A percentile compares a stretch with the other conserved stretches of the same genome.
phyloP scores from a whole-genome alignment of 495 filamentous ascomycete genomes.

The Aspergillus indologenus region DNA sequence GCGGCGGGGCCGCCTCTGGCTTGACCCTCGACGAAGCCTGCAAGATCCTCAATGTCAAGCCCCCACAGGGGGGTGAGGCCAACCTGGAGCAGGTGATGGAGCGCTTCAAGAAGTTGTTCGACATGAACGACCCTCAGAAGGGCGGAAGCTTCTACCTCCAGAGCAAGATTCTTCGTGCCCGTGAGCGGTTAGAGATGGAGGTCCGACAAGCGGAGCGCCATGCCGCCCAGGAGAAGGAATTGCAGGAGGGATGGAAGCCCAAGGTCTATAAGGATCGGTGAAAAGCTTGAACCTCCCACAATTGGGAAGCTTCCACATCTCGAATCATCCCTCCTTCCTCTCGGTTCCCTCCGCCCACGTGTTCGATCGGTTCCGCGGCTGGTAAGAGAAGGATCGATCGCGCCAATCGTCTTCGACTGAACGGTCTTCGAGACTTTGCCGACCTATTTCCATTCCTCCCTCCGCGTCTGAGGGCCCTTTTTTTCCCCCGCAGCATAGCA shows the following conservation, averaged over 20 bases:
- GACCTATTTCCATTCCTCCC: constrained; percentile 12
- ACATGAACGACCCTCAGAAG: constrained; percentile 88
- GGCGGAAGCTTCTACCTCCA: constrained; percentile 97
- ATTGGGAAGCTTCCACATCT: neutral
- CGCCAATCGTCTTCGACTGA: neutral
- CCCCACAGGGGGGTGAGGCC: constrained; percentile 71
- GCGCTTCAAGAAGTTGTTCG: constrained; percentile 92
- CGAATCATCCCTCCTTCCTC: neutral
- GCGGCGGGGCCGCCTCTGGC: constrained; percentile 54
- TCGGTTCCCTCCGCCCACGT: neutral
- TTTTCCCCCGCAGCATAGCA: constrained; percentile 44
- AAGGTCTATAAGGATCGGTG: constrained; percentile 90
- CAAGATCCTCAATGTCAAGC: constrained; percentile 95
- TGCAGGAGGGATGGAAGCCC: constrained; percentile 84
- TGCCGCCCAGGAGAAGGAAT: constrained; percentile 58
- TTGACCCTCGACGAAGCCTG: constrained; percentile 94
- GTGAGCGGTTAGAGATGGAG: constrained; percentile 90
- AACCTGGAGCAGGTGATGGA: constrained; percentile 75
- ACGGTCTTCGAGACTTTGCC: neutral
- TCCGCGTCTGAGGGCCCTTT: constrained; percentile 9
- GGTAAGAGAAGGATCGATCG: constrained; percentile 3
- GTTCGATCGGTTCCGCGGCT: neutral
- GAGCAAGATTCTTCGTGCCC: constrained; percentile 88
- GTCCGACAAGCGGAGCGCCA: constrained; percentile 47
- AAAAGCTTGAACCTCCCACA: constrained; percentile 7